phyloP scores from a whole-genome alignment of 2,329 filamentous ascomycete genomes.

The Cercospora zeae-maydis region DNA sequence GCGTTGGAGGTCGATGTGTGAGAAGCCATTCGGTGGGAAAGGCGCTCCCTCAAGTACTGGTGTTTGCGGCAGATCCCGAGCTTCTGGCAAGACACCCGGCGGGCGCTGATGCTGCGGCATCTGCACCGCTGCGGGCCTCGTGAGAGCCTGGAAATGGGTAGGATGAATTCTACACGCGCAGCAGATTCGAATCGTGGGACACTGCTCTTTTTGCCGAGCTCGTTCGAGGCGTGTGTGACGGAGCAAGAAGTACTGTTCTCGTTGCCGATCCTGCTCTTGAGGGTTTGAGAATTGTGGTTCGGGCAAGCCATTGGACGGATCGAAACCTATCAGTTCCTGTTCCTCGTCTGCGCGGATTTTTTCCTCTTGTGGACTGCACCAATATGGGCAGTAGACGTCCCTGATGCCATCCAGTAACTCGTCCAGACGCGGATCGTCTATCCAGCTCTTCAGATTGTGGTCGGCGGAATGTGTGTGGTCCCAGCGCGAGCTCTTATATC shows the following conservation, averaged over 20 bases:
- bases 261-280: not conserved
- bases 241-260: slow-evolving; percentile 4
- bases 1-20: slow-evolving; percentile 27
- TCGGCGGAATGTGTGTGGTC: slow-evolving; percentile 28
- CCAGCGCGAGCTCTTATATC: slow-evolving; percentile 36
- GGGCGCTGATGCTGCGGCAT: slow-evolving; percentile 3
- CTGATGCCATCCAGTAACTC: slow-evolving; percentile 33
- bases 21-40: slow-evolving; percentile 29
- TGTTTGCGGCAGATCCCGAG: slow-evolving; percentile 6
- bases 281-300: not conserved
- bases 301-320: not conserved
- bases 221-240: slow-evolving; percentile 3
- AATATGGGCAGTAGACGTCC: slow-evolving; percentile 26
- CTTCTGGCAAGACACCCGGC: slow-evolving; percentile 3
- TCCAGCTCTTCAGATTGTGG: slow-evolving; percentile 31
- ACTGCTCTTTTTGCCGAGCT: not conserved
- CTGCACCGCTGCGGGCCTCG: slow-evolving; percentile 12
- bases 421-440: slow-evolving; percentile 30
- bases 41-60: slow-evolving; percentile 27
- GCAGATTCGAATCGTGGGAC: slow-evolving; percentile 29
- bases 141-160: slow-evolving; percentile 30
- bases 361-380: slow-evolving; percentile 14
- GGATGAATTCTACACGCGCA: slow-evolving; percentile 32
- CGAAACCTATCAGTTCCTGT: slow-evolving; percentile 2
- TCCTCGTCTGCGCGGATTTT: slow-evolving; percentile 16